Conservation (phyloP, 768 basidiomycete species). For the Agaricus blazei region DNA sequence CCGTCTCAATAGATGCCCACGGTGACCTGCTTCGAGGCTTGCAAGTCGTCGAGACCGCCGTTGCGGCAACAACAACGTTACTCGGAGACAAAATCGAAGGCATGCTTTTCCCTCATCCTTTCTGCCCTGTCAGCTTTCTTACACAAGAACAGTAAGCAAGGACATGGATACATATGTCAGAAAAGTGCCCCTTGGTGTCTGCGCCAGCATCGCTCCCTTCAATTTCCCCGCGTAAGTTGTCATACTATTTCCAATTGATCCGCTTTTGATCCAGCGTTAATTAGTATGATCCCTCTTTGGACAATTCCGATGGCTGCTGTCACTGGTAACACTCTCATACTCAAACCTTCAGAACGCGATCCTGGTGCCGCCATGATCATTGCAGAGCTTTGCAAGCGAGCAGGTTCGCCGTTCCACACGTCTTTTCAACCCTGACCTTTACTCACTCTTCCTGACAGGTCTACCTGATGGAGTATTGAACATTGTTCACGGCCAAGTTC, state of each 20-base stretch:
- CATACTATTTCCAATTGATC: slow-evolving; percentile 3
- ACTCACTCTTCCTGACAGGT: slow-evolving; percentile 30
- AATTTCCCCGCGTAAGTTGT: slow-evolving; percentile 78
- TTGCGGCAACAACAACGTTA: slow-evolving; percentile 78
- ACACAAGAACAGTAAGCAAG: slow-evolving; percentile 58
- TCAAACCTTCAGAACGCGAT: slow-evolving; percentile 96
- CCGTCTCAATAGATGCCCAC: slow-evolving; percentile 65
- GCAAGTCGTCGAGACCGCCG: slow-evolving; percentile 81
- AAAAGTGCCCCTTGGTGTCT: slow-evolving; percentile 82
- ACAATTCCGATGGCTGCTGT: slow-evolving; percentile 85
- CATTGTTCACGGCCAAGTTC: slow-evolving; percentile 84
- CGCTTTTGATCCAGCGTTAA: neutral
- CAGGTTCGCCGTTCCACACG: slow-evolving; percentile 38
- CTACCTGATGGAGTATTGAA: slow-evolving; percentile 88
- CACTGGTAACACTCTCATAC: slow-evolving; percentile 89
- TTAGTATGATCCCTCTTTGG: slow-evolving; percentile 95
- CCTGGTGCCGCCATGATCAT: slow-evolving; percentile 98
- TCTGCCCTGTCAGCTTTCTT: neutral
- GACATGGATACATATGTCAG: slow-evolving; percentile 96
- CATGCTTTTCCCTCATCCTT: slow-evolving; percentile 24
- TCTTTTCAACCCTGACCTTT: neutral
- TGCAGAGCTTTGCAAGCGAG: slow-evolving; percentile 87
- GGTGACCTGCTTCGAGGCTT: slow-evolving; percentile 92
- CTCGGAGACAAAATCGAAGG: slow-evolving; percentile 92
- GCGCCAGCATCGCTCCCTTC: slow-evolving; percentile 83